These are phyloP conservation scores for Areca catechu DNA, from an alignment of 176 grass and related monocot genomes.

Conservation along the genomic window DNA sequence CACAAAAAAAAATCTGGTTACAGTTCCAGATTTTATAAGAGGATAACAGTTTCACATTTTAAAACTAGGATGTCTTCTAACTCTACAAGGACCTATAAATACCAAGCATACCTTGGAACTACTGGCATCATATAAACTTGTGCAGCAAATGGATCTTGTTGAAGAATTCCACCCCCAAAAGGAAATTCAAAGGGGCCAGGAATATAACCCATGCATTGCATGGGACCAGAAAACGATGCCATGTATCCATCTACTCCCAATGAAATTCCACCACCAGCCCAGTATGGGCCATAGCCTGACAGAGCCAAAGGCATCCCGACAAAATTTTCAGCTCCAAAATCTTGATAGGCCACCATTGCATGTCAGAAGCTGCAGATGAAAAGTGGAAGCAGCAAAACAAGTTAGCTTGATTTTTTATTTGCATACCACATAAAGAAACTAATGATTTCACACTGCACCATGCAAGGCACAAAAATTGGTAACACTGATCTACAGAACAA, in stretches of 20 bases:
- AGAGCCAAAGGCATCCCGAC: constrained; percentile 58
- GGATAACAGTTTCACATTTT: no score
- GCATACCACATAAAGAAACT: not conserved
- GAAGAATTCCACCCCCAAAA: constrained; percentile 55
- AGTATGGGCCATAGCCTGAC: constrained; percentile 71
- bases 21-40: no score
- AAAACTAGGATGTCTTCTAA: no score
- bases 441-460: no score
- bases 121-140: constrained; percentile 78
- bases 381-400: constrained; percentile 7
- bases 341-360: constrained; percentile 75
- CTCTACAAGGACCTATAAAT: no score
- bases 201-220: constrained; percentile 75
- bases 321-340: constrained; percentile 74
- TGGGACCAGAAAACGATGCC: constrained; percentile 56
- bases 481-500: no score
- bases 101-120: constrained; percentile 57
- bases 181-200: constrained; percentile 63
- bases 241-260: constrained; percentile 71
- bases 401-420: not conserved
- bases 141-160: constrained; percentile 83
- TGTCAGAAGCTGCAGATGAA: constrained; percentile 36
- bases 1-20: no score
- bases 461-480: no score
- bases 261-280: constrained; percentile 45